Conservation (phyloP, 2,329 filamentous ascomycete genomes). For the Colletotrichum shisoi region DNA sequence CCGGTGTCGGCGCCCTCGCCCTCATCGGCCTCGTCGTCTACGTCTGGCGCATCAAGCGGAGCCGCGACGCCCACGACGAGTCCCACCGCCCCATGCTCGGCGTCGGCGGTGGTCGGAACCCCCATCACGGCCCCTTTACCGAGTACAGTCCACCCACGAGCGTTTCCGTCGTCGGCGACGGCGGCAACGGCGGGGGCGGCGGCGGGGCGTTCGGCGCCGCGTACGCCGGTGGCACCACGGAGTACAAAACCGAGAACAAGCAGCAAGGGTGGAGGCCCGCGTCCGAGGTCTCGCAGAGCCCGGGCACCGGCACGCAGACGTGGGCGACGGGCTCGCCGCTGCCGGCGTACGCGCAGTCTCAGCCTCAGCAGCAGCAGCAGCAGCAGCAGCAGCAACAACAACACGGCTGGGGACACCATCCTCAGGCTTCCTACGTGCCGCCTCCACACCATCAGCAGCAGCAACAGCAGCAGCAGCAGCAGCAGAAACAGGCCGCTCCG, state of each 20-base stretch:
- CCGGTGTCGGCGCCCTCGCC: slow-evolving; percentile 44
- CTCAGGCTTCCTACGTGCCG: slow-evolving; percentile 19
- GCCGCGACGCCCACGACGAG: slow-evolving; percentile 36
- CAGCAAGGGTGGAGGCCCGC: slow-evolving; percentile 14
- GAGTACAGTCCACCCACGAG: slow-evolving; percentile 22
- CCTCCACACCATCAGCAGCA: slow-evolving; percentile 1
- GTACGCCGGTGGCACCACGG: slow-evolving; percentile 6
- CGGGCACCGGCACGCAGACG: slow-evolving; percentile 29
- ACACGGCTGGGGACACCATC: slow-evolving; percentile 32
- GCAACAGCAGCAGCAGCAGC: not conserved
- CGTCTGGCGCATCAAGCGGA: slow-evolving; percentile 32
- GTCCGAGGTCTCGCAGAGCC: slow-evolving; percentile 8
- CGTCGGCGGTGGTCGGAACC: slow-evolving; percentile 20
- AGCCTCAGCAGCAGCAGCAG: slow-evolving; percentile 12
- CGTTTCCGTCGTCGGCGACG: slow-evolving; percentile 8
- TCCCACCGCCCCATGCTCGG: slow-evolving; percentile 37
- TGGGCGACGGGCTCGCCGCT: slow-evolving; percentile 30
- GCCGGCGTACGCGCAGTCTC: slow-evolving; percentile 18
- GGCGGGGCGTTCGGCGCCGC: slow-evolving; percentile 1
- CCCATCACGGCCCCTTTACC: slow-evolving; percentile 17
- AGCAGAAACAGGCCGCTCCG: not conserved
- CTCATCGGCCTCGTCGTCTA: slow-evolving; percentile 30
- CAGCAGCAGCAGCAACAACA: slow-evolving; percentile 6
- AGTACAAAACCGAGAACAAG: slow-evolving; percentile 22
- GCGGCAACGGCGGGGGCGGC: no score